These are phyloP conservation scores for Hortiboletus rubellus DNA, from an alignment of 1,284 basidiomycete species.

Conservation along the genomic window DNA sequence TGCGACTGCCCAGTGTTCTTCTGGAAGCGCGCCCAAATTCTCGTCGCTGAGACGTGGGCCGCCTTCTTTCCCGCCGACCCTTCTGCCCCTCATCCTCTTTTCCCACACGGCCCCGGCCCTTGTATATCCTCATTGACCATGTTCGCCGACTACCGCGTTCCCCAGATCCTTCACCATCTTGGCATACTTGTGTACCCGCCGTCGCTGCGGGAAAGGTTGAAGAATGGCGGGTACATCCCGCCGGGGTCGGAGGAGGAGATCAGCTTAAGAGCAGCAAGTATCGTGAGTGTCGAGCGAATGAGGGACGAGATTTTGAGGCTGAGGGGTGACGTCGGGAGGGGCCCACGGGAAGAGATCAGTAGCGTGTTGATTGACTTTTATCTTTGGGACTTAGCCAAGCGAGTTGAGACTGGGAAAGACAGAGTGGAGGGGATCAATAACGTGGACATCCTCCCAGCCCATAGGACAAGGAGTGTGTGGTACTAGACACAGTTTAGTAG, in stretches of 20 bases:
- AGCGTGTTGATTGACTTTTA: conserved; percentile 86
- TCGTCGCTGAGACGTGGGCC: conserved; percentile 83
- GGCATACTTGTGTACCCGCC: conserved; percentile 68
- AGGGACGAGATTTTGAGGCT: conserved; percentile 41
- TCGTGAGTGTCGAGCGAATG: conserved; percentile 74
- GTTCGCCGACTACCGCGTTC: conserved; percentile 88
- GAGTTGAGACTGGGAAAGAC: conserved; percentile 61
- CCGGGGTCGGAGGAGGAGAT: conserved; percentile 67
- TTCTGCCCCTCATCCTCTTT: conserved; percentile 59
- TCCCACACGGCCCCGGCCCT: conserved; percentile 55
- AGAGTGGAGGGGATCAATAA: conserved; percentile 57
- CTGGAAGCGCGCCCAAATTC: conserved; percentile 85
- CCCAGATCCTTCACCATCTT: conserved; percentile 80
- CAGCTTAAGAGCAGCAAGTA: conserved; percentile 69
- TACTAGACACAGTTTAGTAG: conserved; percentile 48
- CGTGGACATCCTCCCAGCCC: conserved; percentile 62
- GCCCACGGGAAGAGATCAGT: conserved; percentile 45
- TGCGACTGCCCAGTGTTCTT: conserved; percentile 53
- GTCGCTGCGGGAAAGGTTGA: conserved; percentile 50
- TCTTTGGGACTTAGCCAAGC: conserved; percentile 83
- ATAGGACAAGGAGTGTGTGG: conserved; percentile 81
- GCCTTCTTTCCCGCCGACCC: conserved; percentile 63
- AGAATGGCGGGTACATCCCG: conserved; percentile 42
- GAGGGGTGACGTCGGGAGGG: conserved; percentile 14
- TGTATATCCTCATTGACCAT: conserved; percentile 70